Evolutionary conservation across 2,329 filamentous ascomycete species (phyloP).

Genomic region (Reticulascus tulasneorum): DNA sequence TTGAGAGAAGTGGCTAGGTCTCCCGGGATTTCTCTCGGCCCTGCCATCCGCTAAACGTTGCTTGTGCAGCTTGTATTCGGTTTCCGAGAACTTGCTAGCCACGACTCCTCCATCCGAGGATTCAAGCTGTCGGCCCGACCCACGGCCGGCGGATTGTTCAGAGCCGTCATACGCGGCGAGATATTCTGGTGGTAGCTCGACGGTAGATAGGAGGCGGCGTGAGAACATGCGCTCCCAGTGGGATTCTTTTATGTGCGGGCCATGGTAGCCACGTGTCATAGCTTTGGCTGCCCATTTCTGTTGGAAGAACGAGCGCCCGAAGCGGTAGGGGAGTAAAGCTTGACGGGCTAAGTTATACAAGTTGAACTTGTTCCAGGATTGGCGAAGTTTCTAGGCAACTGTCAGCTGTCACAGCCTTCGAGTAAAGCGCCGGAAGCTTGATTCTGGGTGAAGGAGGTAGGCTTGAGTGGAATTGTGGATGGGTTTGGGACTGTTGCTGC

Average conservation of each 20-base stretch:
- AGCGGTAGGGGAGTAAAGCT: slow-evolving; percentile 35
- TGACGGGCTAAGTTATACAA: slow-evolving; percentile 77
- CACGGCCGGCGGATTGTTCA: slow-evolving; percentile 76
- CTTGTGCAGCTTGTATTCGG: not conserved
- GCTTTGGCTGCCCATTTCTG: slow-evolving; percentile 97
- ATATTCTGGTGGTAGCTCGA: slow-evolving; percentile 78
- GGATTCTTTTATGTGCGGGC: slow-evolving; percentile 87
- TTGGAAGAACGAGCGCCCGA: slow-evolving; percentile 78
- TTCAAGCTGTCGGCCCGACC: slow-evolving; percentile 58
- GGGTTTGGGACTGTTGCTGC: slow-evolving; percentile 2
- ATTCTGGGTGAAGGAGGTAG: too few species aligned
- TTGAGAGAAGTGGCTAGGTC: not conserved
- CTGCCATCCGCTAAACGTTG: not conserved
- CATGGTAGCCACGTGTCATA: slow-evolving; percentile 80
- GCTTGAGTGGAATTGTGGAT: too few species aligned
- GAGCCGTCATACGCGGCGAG: slow-evolving; percentile 80
- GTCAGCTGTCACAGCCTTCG: slow-evolving; percentile 4
- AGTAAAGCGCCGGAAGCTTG: too few species aligned
- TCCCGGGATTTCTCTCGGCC: not conserved
- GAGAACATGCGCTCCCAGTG: slow-evolving; percentile 95
- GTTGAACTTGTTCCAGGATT: slow-evolving; percentile 97
- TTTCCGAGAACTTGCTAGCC: slow-evolving; percentile 16
- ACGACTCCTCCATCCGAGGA: slow-evolving; percentile 17
- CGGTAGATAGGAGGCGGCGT: slow-evolving; percentile 72
- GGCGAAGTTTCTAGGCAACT: slow-evolving; percentile 71